Evolutionary conservation across 768 basidiomycete species (phyloP), one percentile per base, ranked within the genome.

Genomic region (Galerina sulciceps): DNA sequence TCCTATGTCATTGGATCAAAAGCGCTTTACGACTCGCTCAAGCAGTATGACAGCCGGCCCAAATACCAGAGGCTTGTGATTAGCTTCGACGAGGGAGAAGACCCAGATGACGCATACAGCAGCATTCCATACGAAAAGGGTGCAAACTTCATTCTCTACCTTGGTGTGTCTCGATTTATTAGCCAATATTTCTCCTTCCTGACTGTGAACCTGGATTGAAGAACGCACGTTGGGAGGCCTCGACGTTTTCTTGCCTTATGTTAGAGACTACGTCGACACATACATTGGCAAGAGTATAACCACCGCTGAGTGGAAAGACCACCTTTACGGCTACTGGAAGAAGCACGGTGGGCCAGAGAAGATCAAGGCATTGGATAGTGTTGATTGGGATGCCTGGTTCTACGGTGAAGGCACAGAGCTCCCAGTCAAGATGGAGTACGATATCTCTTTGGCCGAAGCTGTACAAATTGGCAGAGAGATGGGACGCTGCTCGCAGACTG

Each of bases 51-150:
- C 56, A 70, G 82, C 56, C 75, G 75, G 34, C 90, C 91, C 0
- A 85, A 85, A 67, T 95, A 91, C 70, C 94, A 92, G 75, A 79
- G 90, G 15, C 81, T 97, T 35, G 85, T 93, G 6, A 88, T 93
- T 61, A 79, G 85, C 20, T 93, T 90, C 63, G 83, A 89, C 41
- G 71, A 78, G 43, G 89, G 90, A 13, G 85, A 93, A 73, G 87
- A 90, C 67, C 85, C 90, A 1, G 91, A 94, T 67, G 88, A 89
- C 47, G 89, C 90, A 6, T 93, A 89, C 71, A 77, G 80, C 57
- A 76, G 79, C 50, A 79, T 97, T 44, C 90, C 95, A 1, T 96
- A 96, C 64, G 90, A 91, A 70, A 92, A 96, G 73, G 96, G 96
- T 22, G 82, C 92, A 6, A 96, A 94, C 70, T 86, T 99, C 65